phyloP scores from a whole-genome alignment of 2,329 filamentous ascomycete species.

The Endoconidiophora polonica region DNA sequence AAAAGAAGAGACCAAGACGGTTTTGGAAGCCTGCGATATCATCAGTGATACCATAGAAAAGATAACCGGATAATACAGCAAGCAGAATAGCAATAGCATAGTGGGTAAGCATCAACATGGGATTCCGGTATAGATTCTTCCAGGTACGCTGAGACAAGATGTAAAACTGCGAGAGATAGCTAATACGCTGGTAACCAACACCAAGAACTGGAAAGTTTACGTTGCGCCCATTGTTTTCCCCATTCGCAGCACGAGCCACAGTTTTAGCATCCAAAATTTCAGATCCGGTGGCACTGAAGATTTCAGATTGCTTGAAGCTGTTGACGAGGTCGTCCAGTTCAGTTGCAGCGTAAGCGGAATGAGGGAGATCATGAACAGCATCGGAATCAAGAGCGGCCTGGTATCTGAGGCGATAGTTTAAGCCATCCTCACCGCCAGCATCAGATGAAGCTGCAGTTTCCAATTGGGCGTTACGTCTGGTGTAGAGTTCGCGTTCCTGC shows the following conservation, averaged over 20 bases:
- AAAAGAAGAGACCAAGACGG: slow-evolving; percentile 91
- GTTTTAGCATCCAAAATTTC: slow-evolving; percentile 60
- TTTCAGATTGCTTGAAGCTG: slow-evolving; percentile 61
- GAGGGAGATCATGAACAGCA: slow-evolving; percentile 48
- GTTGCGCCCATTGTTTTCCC: slow-evolving; percentile 31
- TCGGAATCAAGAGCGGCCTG: slow-evolving; percentile 26
- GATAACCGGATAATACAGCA: slow-evolving; percentile 81
- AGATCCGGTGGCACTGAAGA: slow-evolving; percentile 55
- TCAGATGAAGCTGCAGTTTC: slow-evolving; percentile 48
- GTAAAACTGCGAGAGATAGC: slow-evolving; percentile 64
- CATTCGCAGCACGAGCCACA: slow-evolving; percentile 50
- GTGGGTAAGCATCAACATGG: slow-evolving; percentile 95
- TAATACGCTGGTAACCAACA: slow-evolving; percentile 66
- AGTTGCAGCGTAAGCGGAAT: slow-evolving; percentile 44
- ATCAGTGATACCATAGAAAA: slow-evolving; percentile 92
- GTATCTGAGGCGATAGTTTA: slow-evolving; percentile 33
- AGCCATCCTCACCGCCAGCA: slow-evolving; percentile 32
- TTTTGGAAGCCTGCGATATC: slow-evolving; percentile 98
- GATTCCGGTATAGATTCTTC: slow-evolving; percentile 94
- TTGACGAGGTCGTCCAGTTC: slow-evolving; percentile 70
- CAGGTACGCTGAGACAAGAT: slow-evolving; percentile 86
- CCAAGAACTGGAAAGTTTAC: slow-evolving; percentile 36
- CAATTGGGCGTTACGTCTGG: slow-evolving; percentile 49
- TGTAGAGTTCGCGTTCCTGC: slow-evolving; percentile 83
- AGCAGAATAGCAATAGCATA: slow-evolving; percentile 93